phyloP scores from a whole-genome alignment of 805 yeast species.

The Ogataea pini region DNA sequence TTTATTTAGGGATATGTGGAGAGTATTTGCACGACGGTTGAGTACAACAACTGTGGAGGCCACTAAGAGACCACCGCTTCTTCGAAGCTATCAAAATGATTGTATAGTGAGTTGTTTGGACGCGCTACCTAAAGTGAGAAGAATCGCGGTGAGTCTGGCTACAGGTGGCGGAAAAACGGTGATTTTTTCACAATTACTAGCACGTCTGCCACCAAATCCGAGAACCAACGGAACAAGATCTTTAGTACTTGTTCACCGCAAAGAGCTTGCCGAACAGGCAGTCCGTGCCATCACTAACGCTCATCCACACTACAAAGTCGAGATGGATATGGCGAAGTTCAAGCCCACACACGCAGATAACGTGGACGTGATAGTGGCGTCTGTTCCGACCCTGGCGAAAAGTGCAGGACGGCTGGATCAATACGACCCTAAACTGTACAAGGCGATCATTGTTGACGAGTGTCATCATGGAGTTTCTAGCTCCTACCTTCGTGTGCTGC shows the following conservation, averaged over 20 bases:
- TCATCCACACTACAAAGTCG: constrained; percentile 55
- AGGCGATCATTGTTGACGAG: constrained; percentile 81
- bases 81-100: constrained; percentile 60
- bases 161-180: constrained; percentile 97
- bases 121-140: constrained; percentile 42
- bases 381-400: constrained; percentile 65
- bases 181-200: constrained; percentile 61
- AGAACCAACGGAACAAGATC: constrained; percentile 39
- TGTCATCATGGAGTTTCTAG: constrained; percentile 88
- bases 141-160: constrained; percentile 83
- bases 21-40: background rate
- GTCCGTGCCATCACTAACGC: constrained; percentile 44
- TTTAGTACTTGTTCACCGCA: constrained; percentile 76
- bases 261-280: constrained; percentile 78
- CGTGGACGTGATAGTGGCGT: constrained; percentile 72
- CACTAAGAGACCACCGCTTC: background rate
- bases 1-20: background rate
- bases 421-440: constrained; percentile 61
- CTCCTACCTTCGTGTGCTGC: constrained; percentile 59
- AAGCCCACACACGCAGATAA: constrained; percentile 39
- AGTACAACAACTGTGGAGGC: background rate
- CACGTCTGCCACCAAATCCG: constrained; percentile 33
- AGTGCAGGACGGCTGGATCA: constrained; percentile 44
- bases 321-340: constrained; percentile 66
- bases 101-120: constrained; percentile 59